Evolutionary conservation across 805 yeast genomes (phyloP), one percentile per base, ranked within the genome.

Genomic region (Candida ipomoeae): DNA sequence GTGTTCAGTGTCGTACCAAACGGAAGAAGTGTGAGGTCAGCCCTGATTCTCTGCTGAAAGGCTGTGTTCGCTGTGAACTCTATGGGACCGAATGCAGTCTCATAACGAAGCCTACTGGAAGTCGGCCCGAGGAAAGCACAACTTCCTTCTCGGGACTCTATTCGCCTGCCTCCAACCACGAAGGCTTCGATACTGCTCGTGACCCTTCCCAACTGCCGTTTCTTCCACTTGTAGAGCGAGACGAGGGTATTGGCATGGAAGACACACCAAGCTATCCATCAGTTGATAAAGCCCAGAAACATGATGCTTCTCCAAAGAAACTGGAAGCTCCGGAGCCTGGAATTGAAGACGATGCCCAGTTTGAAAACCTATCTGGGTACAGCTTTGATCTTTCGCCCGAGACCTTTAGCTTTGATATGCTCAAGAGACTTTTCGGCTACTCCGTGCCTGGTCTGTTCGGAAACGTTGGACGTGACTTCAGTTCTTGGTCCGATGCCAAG

Each of bases 1-100:
- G 77, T 53, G 62, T 61, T 40, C 70, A 64, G 52, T 71, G 77
- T 57, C 65, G 73, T 43, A 60, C 68, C 3, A 60, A 70, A 21
- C 57, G 77, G 15, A 55, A 34, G 40, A 41, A 33, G 26, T 41
- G 49, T 15, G 37, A 29, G 18, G 4, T 20, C 8, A 21, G 45
- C 29, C 8, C 38, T 7, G 45, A 33, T n/a, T 33, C 31, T 10
- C 45, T 21, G 31, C 37, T 20, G 31, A 42, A 42, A 33, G 45
- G 45, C 6, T 42, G 45, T 33, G 15, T 38, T 20, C 23, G 41
- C 40, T 41, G 48, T 38, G n/a, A 14, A 5, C 47, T 17, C 17
- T 33, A 44, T 38, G 48, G 40, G n/a, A 26, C 34, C 35, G n/a
- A 31, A 49, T 63, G 40, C 62, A 65, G 5, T 61, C 63, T 4